Base-by-base conservation (phyloP, 108 stramenopile genomes). In the Cyclotella kingstonii region DNA sequence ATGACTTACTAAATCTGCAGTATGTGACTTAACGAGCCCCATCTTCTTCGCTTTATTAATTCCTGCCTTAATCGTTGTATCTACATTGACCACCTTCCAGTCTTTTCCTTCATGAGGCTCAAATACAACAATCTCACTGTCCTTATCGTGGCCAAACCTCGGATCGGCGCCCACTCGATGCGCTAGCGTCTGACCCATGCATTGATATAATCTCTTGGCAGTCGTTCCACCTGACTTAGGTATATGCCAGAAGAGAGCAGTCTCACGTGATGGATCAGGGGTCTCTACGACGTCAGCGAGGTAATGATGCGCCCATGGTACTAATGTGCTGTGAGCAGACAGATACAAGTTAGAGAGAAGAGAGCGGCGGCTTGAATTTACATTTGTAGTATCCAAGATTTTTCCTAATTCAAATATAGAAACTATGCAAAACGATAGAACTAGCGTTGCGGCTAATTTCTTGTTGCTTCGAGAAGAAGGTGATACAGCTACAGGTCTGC, bases 161-260 rank as follows among this genome's bases (percentile, higher is more conserved):
- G 68, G 68, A 46, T 70, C 68, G 30, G 68, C 68, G 17, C 68
- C 68, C 11, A 70, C 60, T 14, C 68, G 68, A 61, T 70, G 59
- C 9, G 68, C 68, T 7, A 70, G 38, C 30, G 70, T 66, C 23
- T 54, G 53, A 14, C 70, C 76, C 57, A 77, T 45, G 57, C 76
- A 77, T 42, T 66, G 65, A 58, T 72, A 61, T 1, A 79, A 31
- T 17, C 76, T 47, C 35, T 80, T 80, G 30, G 76, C 70, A 5
- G 68, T 56, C 4, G 79, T 72, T 14, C 79, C 79, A 2, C 79
- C 79, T 1, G 34, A 34, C 34, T 77, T 81, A 12, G 71, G 76
- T 31, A 81, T 73, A 51, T 80, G 73, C 73, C 73, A 75, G 39
- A 75, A 75, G 17, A 75, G 28, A 14, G 73, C 73, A 0, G 73